These are phyloP conservation scores for Hortiboletus rubellus DNA, from an alignment of 1,284 basidiomycete species.

Conservation along the genomic window DNA sequence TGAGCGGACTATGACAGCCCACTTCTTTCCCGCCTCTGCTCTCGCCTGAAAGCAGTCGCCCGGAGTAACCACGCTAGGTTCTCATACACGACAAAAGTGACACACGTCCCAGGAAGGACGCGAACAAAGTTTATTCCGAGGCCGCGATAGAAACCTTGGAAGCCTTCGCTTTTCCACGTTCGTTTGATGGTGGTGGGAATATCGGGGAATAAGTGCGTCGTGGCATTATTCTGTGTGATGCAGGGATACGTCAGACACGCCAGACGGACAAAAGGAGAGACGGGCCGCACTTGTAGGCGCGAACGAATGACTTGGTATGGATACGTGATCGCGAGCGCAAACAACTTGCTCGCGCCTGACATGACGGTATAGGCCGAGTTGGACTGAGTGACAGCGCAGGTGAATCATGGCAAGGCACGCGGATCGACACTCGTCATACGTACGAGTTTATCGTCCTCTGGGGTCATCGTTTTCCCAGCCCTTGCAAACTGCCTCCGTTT, in stretches of 20 bases:
- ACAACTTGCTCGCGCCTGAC: slow-evolving; percentile 88
- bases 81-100: slow-evolving; percentile 98
- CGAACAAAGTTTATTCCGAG: slow-evolving; percentile 95
- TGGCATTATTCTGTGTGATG: slow-evolving; percentile 58
- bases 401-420: neutral
- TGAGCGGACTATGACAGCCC: slow-evolving; percentile 2
- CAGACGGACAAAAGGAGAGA: neutral
- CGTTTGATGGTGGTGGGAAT: slow-evolving; percentile 79
- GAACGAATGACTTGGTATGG: slow-evolving; percentile 98
- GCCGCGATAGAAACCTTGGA: slow-evolving; percentile 92
- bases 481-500: slow-evolving; percentile 62
- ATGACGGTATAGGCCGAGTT: slow-evolving; percentile 92
- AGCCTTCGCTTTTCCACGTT: slow-evolving; percentile 82
- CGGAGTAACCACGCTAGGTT: slow-evolving; percentile 86
- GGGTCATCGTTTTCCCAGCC: slow-evolving; percentile 63
- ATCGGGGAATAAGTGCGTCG: slow-evolving; percentile 68
- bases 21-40: slow-evolving; percentile 6
- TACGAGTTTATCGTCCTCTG: slow-evolving; percentile 82
- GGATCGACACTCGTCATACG: slow-evolving; percentile 30
- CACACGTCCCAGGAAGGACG: slow-evolving; percentile 95
- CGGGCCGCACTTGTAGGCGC: slow-evolving; percentile 77
- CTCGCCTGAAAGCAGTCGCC: slow-evolving; percentile 50
- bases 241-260: neutral
- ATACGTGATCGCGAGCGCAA: slow-evolving; percentile 86
- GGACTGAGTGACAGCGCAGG: slow-evolving; percentile 51